Evolutionary conservation across 805 yeast genomes (phyloP).

Genomic region (Metschnikowia sp.): DNA sequence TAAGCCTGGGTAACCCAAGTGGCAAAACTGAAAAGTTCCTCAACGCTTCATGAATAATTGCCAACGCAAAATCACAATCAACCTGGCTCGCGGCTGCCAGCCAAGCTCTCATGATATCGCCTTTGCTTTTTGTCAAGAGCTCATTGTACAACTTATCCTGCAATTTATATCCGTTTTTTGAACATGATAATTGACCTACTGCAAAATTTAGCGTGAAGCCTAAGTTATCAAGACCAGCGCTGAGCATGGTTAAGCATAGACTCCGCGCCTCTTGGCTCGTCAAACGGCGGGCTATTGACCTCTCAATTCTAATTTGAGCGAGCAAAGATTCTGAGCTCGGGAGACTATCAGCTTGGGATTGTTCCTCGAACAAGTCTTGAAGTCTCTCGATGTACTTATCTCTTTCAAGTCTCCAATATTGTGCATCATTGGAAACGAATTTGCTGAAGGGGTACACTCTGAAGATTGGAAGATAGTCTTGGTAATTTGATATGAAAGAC

Average conservation of each 20-base stretch:
- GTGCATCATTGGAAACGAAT: constrained; percentile 14
- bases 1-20: constrained; percentile 58
- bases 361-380: constrained; percentile 11
- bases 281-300: background rate
- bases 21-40: constrained; percentile 66
- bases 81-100: constrained; percentile 23
- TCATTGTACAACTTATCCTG: constrained; percentile 42
- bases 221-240: constrained; percentile 76
- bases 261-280: constrained; percentile 46
- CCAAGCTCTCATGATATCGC: constrained; percentile 23
- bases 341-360: constrained; percentile 16
- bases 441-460: constrained; percentile 26
- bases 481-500: constrained; percentile 53
- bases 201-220: constrained; percentile 61
- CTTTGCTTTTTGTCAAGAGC: constrained; percentile 4
- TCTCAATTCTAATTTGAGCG: constrained; percentile 20
- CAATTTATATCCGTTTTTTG: constrained; percentile 30
- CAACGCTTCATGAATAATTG: constrained; percentile 60
- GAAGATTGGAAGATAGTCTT: constrained; percentile 51
- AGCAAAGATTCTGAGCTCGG: constrained; percentile 30
- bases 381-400: constrained; percentile 47
- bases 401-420: constrained; percentile 36
- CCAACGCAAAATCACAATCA: constrained; percentile 49
- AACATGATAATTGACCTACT: constrained; percentile 55
- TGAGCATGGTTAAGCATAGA: constrained; percentile 69